These are phyloP conservation scores for Fonsecaea erecta DNA, from an alignment of 2,329 filamentous ascomycete species.

Conservation along the genomic window DNA sequence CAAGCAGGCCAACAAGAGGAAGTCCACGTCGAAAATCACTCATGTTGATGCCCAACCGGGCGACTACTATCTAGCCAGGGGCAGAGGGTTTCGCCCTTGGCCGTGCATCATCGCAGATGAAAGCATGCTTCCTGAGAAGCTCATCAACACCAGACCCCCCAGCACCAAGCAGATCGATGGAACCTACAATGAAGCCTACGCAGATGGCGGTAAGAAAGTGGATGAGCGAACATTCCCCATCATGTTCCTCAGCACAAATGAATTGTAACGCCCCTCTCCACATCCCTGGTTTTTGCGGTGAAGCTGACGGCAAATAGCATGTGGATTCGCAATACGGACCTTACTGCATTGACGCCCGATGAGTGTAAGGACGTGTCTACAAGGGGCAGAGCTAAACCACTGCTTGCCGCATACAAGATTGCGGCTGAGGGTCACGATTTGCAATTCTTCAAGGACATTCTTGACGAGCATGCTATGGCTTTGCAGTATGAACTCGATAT, in stretches of 20 bases:
- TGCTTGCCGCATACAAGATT: conserved; percentile 78
- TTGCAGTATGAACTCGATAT: conserved; percentile 64
- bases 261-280: conserved; percentile 74
- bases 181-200: conserved; percentile 83
- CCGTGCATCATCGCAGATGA: conserved; percentile 93
- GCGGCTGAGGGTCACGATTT: conserved; percentile 79
- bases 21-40: conserved; percentile 71
- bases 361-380: conserved; percentile 71
- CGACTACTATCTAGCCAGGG: conserved; percentile 87
- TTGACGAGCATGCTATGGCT: conserved; percentile 64
- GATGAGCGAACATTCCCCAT: conserved; percentile 87
- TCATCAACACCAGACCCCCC: conserved; percentile 79
- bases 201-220: conserved; percentile 83
- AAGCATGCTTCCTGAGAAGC: conserved; percentile 81
- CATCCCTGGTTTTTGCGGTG: neutral
- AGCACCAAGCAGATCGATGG: conserved; percentile 82
- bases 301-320: conserved; percentile 62
- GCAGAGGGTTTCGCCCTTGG: conserved; percentile 95
- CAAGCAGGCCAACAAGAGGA: conserved; percentile 86
- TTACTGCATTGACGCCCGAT: conserved; percentile 76
- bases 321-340: conserved; percentile 85
- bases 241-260: conserved; percentile 93
- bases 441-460: conserved; percentile 79
- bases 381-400: conserved; percentile 75
- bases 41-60: conserved; percentile 84